These are phyloP conservation scores for Allomyces arbusculus DNA, from an alignment of 192 early-diverging fungal genomes.

Conservation along the genomic window DNA sequence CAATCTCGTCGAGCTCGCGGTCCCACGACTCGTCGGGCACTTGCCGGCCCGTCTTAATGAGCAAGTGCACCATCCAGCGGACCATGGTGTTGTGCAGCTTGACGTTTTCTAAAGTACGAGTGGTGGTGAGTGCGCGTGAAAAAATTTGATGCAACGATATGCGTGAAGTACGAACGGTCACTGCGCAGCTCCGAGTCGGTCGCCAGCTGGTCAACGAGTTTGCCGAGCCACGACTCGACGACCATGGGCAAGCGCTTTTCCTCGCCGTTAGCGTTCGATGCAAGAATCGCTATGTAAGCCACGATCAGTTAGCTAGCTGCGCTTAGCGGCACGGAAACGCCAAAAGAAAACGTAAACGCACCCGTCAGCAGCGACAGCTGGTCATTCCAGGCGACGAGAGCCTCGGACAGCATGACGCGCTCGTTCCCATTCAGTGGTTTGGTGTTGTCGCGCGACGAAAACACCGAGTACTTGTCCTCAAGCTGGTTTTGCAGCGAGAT, in stretches of 20 bases:
- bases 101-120: constrained; percentile 16
- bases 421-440: too few relatives aligned
- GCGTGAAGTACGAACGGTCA: constrained; percentile 10
- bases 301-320: too few relatives aligned
- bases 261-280: constrained; percentile 10
- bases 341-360: constrained; percentile 3
- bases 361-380: constrained; percentile 19
- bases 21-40: constrained; percentile 21
- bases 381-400: constrained; percentile 19
- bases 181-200: constrained; percentile 29
- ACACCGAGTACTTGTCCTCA: constrained; percentile 18
- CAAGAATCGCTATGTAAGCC: too few relatives aligned
- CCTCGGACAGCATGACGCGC: constrained; percentile 11
- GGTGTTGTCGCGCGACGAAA: background rate
- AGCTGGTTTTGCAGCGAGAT: constrained; percentile 35
- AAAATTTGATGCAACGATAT: background rate
- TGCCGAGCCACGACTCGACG: constrained; percentile 26
- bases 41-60: constrained; percentile 19
- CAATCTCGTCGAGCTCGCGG: constrained; percentile 19
- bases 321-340: too few relatives aligned
- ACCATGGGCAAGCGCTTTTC: constrained; percentile 30
- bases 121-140: too few relatives aligned
- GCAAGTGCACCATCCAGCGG: constrained; percentile 31
- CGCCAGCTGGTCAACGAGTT: constrained; percentile 29
- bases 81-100: constrained; percentile 28